Percentiles rank a stretch among this genome's conserved stretches.
These are phyloP conservation scores for Gaeumannomyces sp. DNA, from an alignment of 2,329 filamentous ascomycete genomes.

Conservation along the genomic window DNA sequence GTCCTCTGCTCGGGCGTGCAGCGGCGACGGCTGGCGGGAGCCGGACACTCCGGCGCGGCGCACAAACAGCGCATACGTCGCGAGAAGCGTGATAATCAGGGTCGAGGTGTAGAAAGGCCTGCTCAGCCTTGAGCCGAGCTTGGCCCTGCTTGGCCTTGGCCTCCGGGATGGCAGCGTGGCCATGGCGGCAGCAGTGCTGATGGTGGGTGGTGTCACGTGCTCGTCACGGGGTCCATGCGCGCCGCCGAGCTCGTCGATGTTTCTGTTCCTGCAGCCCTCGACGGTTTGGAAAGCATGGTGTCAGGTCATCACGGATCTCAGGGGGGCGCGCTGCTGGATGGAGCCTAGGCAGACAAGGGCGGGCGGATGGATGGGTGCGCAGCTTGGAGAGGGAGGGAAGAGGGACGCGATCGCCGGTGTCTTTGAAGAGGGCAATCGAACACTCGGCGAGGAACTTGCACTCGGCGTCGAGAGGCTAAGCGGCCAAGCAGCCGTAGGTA, in stretches of 20 bases:
- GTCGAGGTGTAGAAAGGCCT: constrained; percentile 45
- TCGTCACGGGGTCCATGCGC: not conserved
- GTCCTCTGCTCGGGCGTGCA: constrained; percentile 20
- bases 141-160: constrained; percentile 25
- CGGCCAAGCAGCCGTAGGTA: not conserved
- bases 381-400: not conserved
- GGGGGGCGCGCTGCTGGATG: not conserved
- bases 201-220: not conserved
- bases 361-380: not conserved
- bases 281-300: not conserved
- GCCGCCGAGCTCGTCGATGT: not conserved
- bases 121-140: constrained; percentile 15
- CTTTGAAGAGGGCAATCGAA: not conserved
- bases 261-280: not conserved
- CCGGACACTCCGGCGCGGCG: not conserved
- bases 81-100: constrained; percentile 39
- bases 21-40: constrained; percentile 6
- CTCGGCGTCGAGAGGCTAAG: not conserved
- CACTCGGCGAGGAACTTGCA: not conserved
- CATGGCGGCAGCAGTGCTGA: not conserved
- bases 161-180: constrained; percentile 7
- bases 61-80: constrained; percentile 36
- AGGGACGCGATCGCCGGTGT: not conserved
- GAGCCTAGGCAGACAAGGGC: not conserved
- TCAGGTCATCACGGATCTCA: not conserved